Evolutionary conservation across 2,329 filamentous ascomycete species (phyloP).

Genomic region (Epichloe typhina): DNA sequence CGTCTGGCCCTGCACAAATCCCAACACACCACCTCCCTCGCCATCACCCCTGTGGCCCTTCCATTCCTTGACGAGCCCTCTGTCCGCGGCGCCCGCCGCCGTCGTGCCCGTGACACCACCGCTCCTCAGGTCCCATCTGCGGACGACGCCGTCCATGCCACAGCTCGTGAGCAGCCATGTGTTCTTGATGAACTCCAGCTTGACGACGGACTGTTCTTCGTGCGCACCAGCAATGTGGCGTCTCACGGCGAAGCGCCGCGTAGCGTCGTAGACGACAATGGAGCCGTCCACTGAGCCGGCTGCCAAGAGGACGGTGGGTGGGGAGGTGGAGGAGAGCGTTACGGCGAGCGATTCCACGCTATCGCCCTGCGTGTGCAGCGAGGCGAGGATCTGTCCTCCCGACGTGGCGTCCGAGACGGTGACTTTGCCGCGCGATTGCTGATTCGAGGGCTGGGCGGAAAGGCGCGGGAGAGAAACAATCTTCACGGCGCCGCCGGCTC

Average conservation of each 20-base stretch:
- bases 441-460: conserved; percentile 12
- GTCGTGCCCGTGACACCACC: conserved; percentile 19
- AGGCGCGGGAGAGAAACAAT: conserved; percentile 70
- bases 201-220: conserved; percentile 80
- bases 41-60: conserved; percentile 75
- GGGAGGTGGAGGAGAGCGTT: conserved; percentile 22
- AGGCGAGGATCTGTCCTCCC: conserved; percentile 58
- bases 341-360: conserved; percentile 68
- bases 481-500: conserved; percentile 74
- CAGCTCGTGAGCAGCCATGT: conserved; percentile 68
- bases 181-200: conserved; percentile 69
- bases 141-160: conserved; percentile 83
- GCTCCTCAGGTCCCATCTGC: conserved; percentile 72
- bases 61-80: conserved; percentile 75
- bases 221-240: conserved; percentile 72
- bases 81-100: conserved; percentile 27
- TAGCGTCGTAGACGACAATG: conserved; percentile 78
- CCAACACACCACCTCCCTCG: conserved; percentile 77
- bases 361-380: conserved; percentile 62
- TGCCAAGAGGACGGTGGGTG: conserved; percentile 43
- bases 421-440: conserved; percentile 17
- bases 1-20: conserved; percentile 71
- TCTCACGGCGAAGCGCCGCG: conserved; percentile 76
- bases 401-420: conserved; percentile 22
- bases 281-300: conserved; percentile 59